Evolutionary conservation across 192 early-diverging fungal species (phyloP), one percentile per base, ranked within the genome.

Genomic region (Umbelopsis sp.): DNA sequence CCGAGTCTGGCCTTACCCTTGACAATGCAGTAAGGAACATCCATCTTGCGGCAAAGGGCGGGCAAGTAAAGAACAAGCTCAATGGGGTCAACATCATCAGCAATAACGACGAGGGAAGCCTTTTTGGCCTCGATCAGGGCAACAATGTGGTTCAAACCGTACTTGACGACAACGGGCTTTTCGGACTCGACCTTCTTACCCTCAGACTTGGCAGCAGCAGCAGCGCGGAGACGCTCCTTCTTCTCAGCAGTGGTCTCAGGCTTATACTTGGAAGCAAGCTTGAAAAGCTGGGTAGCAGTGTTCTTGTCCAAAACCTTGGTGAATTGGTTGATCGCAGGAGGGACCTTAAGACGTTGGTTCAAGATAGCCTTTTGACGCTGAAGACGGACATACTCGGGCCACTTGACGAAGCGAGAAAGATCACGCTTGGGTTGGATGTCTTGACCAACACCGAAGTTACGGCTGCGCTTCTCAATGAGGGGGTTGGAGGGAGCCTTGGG

Each of bases 311-410:
- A 82, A 52, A 90, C 89, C 88, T 95, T 90, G 80, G 93, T 91
- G 91, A 99, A 99, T 90, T 99, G 97, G 92, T 97, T 96, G 89
- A 99, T 89, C 48, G 97, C 91, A 20, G 97, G 97, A 70, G 97
- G 97, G 45, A 99, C 97, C 93, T 97, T 97, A 76, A 99, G 89
- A 84, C 97, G 94, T 87, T 94, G 92, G 80, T 91, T 86, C 67
- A 99, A 89, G 86, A 99, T 94, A 84, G 91, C 90, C 84, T 91
- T 91, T 85, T 99, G 97, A 81, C 97, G 92, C 91, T 99, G 97
- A 64, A 97, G 94, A 68, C 92, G 94, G 75, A 98, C 91, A 82
- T 98, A 98, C 79, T 95, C 89, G 79, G 97, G 97, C 97, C 95
- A 97, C 86, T 96, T 95, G 81, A 95, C 91, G 82, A 92, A 98